phyloP scores from a whole-genome alignment of 768 basidiomycete genomes.

The Rhizopogon roseolus region DNA sequence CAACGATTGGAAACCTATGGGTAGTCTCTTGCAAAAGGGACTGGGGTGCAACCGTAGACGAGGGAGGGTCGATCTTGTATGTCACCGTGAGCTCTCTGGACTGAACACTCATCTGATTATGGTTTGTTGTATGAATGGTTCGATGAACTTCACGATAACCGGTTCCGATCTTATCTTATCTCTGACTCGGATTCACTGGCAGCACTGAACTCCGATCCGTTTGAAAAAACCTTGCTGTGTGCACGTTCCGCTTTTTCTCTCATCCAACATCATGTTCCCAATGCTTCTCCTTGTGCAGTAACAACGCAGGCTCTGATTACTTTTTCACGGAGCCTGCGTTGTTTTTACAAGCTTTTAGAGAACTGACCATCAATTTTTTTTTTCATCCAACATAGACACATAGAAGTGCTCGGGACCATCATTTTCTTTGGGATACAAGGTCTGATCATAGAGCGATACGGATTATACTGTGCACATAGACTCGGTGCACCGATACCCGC shows the following conservation, averaged over 20 bases:
- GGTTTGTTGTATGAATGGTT: background rate
- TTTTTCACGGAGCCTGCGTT: constrained; percentile 16
- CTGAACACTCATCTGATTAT: constrained; percentile 10
- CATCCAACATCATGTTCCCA: constrained; percentile 12
- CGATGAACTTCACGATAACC: too few relatives aligned
- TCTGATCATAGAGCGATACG: background rate
- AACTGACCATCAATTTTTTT: background rate
- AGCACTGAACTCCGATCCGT: constrained; percentile 11
- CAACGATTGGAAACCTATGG: constrained; percentile 19
- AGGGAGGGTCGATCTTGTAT: constrained; percentile 19
- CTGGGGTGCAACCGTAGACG: constrained; percentile 8
- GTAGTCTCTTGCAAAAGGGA: constrained; percentile 17
- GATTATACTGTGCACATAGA: constrained; percentile 10
- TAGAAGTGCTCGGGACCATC: background rate
- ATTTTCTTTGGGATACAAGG: constrained; percentile 1
- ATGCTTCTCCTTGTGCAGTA: constrained; percentile 54
- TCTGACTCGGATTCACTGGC: background rate
- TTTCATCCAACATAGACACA: background rate
- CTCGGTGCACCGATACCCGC: background rate
- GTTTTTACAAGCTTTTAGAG: constrained; percentile 1
- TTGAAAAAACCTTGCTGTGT: background rate
- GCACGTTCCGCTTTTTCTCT: background rate
- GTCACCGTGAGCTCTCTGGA: constrained; percentile 10
- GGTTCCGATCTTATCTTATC: constrained; percentile 15
- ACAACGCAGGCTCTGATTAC: constrained; percentile 38